Percentiles rank a stretch among this genome's conserved stretches.
phyloP scores from a whole-genome alignment of 108 stramenopile genomes.

The Parietichytrium sp. region DNA sequence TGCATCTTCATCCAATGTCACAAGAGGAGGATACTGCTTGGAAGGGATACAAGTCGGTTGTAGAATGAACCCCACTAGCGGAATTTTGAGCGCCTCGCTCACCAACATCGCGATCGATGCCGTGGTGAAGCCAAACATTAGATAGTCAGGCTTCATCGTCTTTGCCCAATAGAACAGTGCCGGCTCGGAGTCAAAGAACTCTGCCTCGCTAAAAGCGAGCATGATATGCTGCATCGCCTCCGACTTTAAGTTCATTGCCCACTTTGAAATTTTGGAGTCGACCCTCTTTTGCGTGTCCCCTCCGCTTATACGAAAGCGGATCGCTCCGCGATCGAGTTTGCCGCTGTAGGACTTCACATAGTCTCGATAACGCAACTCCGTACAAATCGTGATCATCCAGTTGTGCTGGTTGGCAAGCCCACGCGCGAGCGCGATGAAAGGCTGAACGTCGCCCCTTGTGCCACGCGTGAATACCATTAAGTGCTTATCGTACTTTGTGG shows the following conservation, averaged over 20 bases:
- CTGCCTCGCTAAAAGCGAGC: not conserved
- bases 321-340: not conserved
- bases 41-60: constrained; percentile 41
- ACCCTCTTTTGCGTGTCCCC: not conserved
- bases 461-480: constrained; percentile 29
- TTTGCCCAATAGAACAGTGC: not conserved
- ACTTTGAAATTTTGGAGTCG: not conserved
- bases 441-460: constrained; percentile 43
- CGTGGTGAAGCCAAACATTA: constrained; percentile 34
- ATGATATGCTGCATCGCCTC: constrained; percentile 14
- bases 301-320: not conserved
- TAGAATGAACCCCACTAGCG: constrained; percentile 16
- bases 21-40: constrained; percentile 25
- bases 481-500: not conserved
- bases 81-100: constrained; percentile 22
- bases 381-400: constrained; percentile 22
- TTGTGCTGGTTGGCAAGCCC: constrained; percentile 13
- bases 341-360: not conserved
- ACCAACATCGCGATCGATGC: constrained; percentile 18
- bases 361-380: not conserved
- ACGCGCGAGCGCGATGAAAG: constrained; percentile 32
- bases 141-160: constrained; percentile 12
- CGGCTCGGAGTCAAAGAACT: constrained; percentile 21
- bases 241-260: constrained; percentile 22
- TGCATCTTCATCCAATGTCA: no score